Evolutionary conservation across 2,329 filamentous ascomycete genomes (phyloP), one percentile per base, ranked within the genome.

Genomic region (Colletotrichum navitas): DNA sequence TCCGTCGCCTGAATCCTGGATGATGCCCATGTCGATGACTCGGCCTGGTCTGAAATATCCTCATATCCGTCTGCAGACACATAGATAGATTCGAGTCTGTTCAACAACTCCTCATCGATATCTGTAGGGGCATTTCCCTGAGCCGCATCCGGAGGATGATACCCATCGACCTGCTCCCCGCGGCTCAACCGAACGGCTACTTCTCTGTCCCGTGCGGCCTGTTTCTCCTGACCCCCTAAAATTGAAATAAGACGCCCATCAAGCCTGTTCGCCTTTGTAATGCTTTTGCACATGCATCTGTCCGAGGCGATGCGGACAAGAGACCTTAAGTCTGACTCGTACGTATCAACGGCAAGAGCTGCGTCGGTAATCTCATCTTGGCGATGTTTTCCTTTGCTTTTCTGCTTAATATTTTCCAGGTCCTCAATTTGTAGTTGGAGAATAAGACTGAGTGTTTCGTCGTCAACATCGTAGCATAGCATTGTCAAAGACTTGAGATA

Each of bases 211-310:
- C 29, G 55, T 11, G 26, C 29, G 16, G 62, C 55, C 29, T 70
- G 67, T 16, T 47, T 36, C 47, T 70, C 67, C 45, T 65, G 54
- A 5, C 34, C 36, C 10, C 14, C 34, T 12, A 66, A 41, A 11
- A n/a, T n/a, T 12, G 1, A n/a, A 18, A 70, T 49, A 24, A 66
- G 16, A 21, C n/a, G n/a, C 6, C 55, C 55, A 34, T 83, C 62
- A 29, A 32, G 16, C 11, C 14, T 83, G 3, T 73, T 67, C 1
- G 75, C 74, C n/a, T 64, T 69, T 21, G 68, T 72, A 0, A 76
- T 72, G 51, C 75, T 77, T 36, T 62, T 69, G 32, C 72, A 65
- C 71, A 76, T 74, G 36, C 26, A 32, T 3, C 62, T 66, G 43
- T 76, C 75, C 10, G 61, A 36, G 11, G 58, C n/a, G 16, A 71